Percentiles rank a stretch among this genome's conserved stretches.
Evolutionary conservation across 148 eudicot genomes (phyloP).

Genomic region (Persicaria maculosa): DNA sequence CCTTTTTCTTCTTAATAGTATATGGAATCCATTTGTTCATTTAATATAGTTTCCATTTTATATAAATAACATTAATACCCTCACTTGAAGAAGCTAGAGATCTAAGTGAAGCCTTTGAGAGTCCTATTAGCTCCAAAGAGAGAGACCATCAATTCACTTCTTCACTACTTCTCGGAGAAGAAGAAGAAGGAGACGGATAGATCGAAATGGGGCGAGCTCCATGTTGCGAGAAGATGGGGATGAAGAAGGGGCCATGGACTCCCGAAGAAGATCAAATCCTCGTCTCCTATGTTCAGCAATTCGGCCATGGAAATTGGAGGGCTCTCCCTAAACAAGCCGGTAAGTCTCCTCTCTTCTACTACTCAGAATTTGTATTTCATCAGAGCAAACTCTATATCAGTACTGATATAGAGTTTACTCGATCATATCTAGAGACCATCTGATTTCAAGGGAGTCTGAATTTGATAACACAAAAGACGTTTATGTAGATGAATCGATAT

Average conservation of each 20-base stretch:
- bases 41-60: background rate
- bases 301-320: conserved; percentile 40
- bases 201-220: conserved; percentile 38
- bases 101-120: background rate
- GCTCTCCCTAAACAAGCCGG: conserved; percentile 47
- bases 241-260: conserved; percentile 46
- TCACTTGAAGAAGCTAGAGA: background rate
- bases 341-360: background rate
- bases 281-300: conserved; percentile 19
- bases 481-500: no score
- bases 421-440: no score
- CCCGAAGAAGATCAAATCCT: conserved; percentile 38
- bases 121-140: background rate
- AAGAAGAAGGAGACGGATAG: background rate
- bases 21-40: background rate
- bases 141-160: background rate
- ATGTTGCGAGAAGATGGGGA: conserved; percentile 42
- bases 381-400: no score
- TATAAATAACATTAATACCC: background rate
- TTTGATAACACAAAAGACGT: no score
- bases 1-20: background rate
- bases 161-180: background rate
- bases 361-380: no score
- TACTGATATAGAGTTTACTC: no score
- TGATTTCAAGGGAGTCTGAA: no score